Evolutionary conservation across 495 filamentous ascomycete genomes (phyloP), one percentile per base, ranked within the genome.

Genomic region (Hypomontagnella monticulosa): DNA sequence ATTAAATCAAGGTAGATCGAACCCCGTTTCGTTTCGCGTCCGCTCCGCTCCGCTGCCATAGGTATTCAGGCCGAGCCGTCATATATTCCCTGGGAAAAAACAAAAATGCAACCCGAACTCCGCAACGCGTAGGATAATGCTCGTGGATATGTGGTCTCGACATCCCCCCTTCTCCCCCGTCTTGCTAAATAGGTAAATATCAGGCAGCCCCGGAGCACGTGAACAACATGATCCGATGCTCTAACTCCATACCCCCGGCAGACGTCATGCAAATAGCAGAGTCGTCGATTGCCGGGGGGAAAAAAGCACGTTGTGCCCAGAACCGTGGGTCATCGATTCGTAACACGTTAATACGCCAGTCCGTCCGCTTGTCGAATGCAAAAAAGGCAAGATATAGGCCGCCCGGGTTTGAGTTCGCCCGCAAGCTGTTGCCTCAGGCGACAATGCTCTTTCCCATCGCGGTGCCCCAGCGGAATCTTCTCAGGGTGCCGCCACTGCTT

Each of bases 381-480:
- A 64, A 57, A 57, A 68, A 18, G 37, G 52, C 23, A 33, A 5
- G 47, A 59, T 53, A 48, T 51, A 68, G 40, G 38, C 20, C 30
- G 38, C 20, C 30, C 18, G 38, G 36, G 30, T 37, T 5, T 7
- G 44, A 51, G 18, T 37, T 38, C 10, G 23, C 15, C 19, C 8
- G 27, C 23, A 3, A 9, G 37, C 18, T 38, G 5, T 38, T 27
- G 15, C 41, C 49, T 77, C 71, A 81, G 50, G 80, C 78, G 33
- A 69, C 66, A 15, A 81, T 61, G 46, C 78, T 80, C 52, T 69
- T 74, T n/a, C 74, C 77, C 27, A 81, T 71, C 0, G 69, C 70
- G 10, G 57, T 64, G 4, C 80, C 79, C 81, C 81, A 84, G n/a
- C 79, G 70, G 46, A 84, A 76, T 47, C 79, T 68, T 63, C 76